Base-by-base conservation (phyloP, 225 moss, liverwort and hornwort species). In the Straminergon stramineum region DNA sequence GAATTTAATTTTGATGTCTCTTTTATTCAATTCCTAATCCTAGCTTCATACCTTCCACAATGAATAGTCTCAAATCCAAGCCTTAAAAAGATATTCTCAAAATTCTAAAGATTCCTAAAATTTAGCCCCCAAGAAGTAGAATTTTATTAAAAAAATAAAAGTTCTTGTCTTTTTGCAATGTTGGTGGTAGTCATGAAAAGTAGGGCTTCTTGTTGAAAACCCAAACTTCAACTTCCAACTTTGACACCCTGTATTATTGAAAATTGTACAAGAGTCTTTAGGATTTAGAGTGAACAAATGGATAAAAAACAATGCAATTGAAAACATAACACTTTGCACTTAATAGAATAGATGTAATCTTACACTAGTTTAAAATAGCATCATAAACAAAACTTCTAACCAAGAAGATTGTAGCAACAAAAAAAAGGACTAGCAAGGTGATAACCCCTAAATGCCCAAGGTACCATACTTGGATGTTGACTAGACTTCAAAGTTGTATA, bases 121-220 rank as follows among this genome's bases (percentile, higher is more conserved):
- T n/a, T 23, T 2, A 69, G 0, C 5, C 19, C 11, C 9, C 1
- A 1, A 5, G 2, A 2, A 41, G 2, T 71, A 43, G 27, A 73
- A 26, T 43, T 73, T 73, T 2, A n/a, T 0, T 3, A 2, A 63
- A 28, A 24, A 15, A 0, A 3, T 6, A 73, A 0, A 73, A 73
- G 4, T 26, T 27, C 15, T 73, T 73, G 8, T 73, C 39, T 14
- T 23, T 43, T n/a, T 27, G 9, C 0, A 5, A 43, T 73, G 15
- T 43, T 0, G 0, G 4, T 43, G 5, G 15, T 73, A 43, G 15
- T 73, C 27, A 0, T 27, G 15, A 73, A 41, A 71, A 26, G 8
- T 41, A 73, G 9, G 15, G 9, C 19, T 43, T 73, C 4, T 41
- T 45, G 28, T 45, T 43, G 0, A 5, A 74, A 45, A 45, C 1